Evolutionary conservation across 805 yeast species (phyloP), one percentile per base, ranked within the genome.

Genomic region (Candida vartiovaarae): DNA sequence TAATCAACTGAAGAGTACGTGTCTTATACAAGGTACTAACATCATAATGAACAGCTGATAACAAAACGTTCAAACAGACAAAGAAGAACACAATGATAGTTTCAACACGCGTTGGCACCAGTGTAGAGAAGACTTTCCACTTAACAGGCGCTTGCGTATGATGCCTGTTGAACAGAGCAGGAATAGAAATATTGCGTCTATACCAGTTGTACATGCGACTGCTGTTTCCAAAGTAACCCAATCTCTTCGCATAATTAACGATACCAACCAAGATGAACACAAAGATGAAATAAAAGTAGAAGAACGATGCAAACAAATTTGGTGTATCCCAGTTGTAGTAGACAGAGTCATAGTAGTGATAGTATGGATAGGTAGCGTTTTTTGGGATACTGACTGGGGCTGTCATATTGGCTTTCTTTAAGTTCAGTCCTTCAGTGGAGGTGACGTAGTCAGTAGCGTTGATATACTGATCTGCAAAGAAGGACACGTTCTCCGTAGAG

Each of bases 241-340:
- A 42, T 32, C 40, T 48, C 34, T 50, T 59, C 45, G 61, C 54
- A 41, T 45, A 62, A 42, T 68, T 67, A 52, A 49, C 49, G 4
- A 56, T n/a, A 10, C 66, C 62, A 25, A 67, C 64, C 15, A 67
- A 32, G 0, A 69, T n/a, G 50, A 73, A 54, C 0, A 72, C 61
- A 3, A 64, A 15, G n/a, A 61, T 60, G 65, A 74, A 74, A 51
- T 62, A 73, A 7, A 59, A 55, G 41, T 65, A 48, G 30, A 72
- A 51, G 4, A 61, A 63, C 38, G 60, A 64, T 4, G 54, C 61
- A 62, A 52, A 50, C 5, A 42, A 6, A 6, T 42, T 41, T n/a
- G 50, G 47, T 33, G 30, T 30, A 36, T 55, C 59, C 44, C 49
- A 48, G 39, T 56, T 51, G 39, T 43, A 54, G 38, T 50, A 46